Percentiles rank a stretch among this genome's conserved stretches.
These are phyloP conservation scores for Corynascus novoguineensis DNA, from an alignment of 495 filamentous ascomycete genomes.

Conservation along the genomic window DNA sequence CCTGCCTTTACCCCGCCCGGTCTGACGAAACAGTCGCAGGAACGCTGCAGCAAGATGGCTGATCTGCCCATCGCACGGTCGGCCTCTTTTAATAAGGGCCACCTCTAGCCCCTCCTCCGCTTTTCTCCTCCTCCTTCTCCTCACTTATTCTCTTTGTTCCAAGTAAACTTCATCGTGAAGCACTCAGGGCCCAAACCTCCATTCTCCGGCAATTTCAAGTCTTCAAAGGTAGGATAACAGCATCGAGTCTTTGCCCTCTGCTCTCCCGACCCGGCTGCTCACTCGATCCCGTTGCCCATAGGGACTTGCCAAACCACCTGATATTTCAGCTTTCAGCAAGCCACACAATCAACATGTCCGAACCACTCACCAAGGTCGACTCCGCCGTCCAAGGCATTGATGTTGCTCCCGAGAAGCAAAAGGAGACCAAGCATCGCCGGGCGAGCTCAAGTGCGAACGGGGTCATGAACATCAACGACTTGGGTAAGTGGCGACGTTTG, in stretches of 20 bases:
- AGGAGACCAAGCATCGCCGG: slow-evolving; percentile 52
- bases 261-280: background rate
- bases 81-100: slow-evolving; percentile 1
- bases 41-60: slow-evolving; percentile 12
- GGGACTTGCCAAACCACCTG: slow-evolving; percentile 11
- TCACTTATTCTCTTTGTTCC: slow-evolving; percentile 26
- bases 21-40: slow-evolving; percentile 32
- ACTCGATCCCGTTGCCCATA: slow-evolving; percentile 2
- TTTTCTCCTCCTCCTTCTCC: slow-evolving; percentile 18
- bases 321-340: slow-evolving; percentile 5
- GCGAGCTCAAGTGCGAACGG: slow-evolving; percentile 59
- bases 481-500: slow-evolving; percentile 58
- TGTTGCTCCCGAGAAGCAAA: slow-evolving; percentile 54
- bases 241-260: background rate
- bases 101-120: slow-evolving; percentile 15
- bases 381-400: slow-evolving; percentile 76
- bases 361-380: slow-evolving; percentile 76
- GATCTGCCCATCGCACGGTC: background rate
- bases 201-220: background rate
- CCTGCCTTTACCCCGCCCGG: slow-evolving; percentile 36
- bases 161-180: slow-evolving; percentile 8
- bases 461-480: slow-evolving; percentile 76
- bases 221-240: background rate
- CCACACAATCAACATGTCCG: slow-evolving; percentile 51
- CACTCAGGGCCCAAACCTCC: background rate